phyloP scores from a whole-genome alignment of 208 protist genomes.

The Entamoeba moshkovskii region DNA sequence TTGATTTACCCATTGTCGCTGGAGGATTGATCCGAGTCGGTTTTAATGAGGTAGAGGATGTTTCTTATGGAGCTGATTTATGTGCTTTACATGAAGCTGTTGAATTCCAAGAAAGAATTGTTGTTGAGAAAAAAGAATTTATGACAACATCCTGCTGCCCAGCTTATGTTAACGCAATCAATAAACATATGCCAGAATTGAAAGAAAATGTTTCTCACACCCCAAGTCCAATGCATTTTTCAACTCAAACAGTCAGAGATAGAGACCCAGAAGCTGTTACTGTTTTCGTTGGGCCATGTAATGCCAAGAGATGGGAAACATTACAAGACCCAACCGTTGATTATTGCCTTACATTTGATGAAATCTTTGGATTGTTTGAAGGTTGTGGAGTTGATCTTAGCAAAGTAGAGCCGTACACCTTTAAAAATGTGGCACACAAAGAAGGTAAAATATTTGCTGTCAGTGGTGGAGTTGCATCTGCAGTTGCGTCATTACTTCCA shows the following conservation, averaged over 20 bases:
- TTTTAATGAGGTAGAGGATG: background rate
- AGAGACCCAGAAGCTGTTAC: background rate
- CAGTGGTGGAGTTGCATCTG: too few relatives aligned
- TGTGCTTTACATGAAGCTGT: background rate
- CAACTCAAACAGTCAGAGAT: background rate
- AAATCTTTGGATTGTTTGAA: too few relatives aligned
- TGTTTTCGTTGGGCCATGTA: background rate
- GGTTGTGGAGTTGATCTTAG: too few relatives aligned
- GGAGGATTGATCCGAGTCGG: background rate
- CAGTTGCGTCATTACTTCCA: too few relatives aligned
- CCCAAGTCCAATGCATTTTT: constrained; percentile 5
- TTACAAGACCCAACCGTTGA: background rate
- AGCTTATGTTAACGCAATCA: background rate
- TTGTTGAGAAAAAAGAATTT: background rate
- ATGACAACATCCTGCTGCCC: constrained; percentile 12
- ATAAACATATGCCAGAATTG: constrained; percentile 4
- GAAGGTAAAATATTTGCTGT: too few relatives aligned
- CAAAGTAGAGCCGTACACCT: too few relatives aligned
- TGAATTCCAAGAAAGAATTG: background rate
- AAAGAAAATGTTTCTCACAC: background rate
- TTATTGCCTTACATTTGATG: too few relatives aligned
- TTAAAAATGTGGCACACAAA: too few relatives aligned
- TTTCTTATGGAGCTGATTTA: background rate
- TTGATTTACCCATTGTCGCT: background rate
- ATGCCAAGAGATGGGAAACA: background rate